Conservation (phyloP, 2,329 filamentous ascomycete genomes). For the Pseudogymnoascus sp. region DNA sequence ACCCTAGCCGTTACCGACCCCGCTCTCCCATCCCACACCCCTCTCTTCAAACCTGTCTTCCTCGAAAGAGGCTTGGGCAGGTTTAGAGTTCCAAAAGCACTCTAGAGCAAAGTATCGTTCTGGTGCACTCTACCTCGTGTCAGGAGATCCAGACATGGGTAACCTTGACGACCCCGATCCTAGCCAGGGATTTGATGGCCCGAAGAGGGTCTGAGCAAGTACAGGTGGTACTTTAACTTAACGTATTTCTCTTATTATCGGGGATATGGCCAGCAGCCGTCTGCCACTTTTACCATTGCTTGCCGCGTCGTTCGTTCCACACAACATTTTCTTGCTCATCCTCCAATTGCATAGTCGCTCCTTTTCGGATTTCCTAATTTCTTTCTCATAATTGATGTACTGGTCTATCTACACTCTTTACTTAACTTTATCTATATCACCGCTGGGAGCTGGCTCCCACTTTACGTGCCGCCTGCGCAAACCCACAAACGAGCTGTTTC, state of each 20-base stretch:
- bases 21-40: neutral
- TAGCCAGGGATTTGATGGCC: conserved; percentile 19
- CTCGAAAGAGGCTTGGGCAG: conserved; percentile 1
- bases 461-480: conserved; percentile 31
- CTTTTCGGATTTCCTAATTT: conserved; percentile 40
- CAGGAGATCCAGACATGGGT: conserved; percentile 27
- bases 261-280: conserved; percentile 44
- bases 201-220: conserved; percentile 6
- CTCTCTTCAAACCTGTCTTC: neutral
- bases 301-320: conserved; percentile 36
- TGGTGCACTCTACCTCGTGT: conserved; percentile 19
- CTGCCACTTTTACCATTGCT: conserved; percentile 32
- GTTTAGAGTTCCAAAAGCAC: conserved; percentile 9
- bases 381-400: conserved; percentile 28
- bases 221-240: conserved; percentile 14
- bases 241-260: conserved; percentile 46
- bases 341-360: conserved; percentile 43
- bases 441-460: conserved; percentile 51
- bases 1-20: neutral
- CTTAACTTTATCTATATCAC: conserved; percentile 36
- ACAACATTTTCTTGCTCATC: conserved; percentile 32
- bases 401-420: conserved; percentile 3
- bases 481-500: conserved; percentile 39
- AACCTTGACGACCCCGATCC: conserved; percentile 20
- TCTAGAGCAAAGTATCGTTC: neutral